phyloP scores from a whole-genome alignment of 768 basidiomycete genomes.

The Baorangia bicolor region DNA sequence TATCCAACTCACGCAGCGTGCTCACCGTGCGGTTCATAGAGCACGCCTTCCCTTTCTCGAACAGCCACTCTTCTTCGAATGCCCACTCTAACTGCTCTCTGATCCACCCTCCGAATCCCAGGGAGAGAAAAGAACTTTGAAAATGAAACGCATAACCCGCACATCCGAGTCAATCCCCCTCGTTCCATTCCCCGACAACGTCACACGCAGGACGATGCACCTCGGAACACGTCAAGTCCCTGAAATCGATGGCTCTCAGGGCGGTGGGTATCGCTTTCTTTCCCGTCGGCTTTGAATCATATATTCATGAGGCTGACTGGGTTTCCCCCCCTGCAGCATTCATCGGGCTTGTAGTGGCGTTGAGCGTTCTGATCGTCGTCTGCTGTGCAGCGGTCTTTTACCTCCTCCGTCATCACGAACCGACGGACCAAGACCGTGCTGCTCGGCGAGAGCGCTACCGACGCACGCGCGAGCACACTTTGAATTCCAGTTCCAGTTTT shows the following conservation, averaged over 20 bases:
- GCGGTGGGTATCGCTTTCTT: conserved; percentile 36
- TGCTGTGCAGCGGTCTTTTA: conserved; percentile 54
- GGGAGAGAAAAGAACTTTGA: not conserved
- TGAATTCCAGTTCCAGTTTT: conserved; percentile 12
- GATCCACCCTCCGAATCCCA: not conserved
- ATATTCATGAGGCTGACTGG: not conserved
- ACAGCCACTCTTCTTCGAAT: not conserved
- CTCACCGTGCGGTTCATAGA: not conserved
- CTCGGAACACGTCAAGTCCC: conserved; percentile 36
- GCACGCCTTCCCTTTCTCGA: not conserved
- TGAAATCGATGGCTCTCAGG: conserved; percentile 49
- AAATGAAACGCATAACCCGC: not conserved
- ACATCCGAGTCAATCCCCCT: not conserved
- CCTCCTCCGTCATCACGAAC: conserved; percentile 52
- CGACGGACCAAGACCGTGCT: conserved; percentile 40
- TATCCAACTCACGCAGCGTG: conserved; percentile 1
- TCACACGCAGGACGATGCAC: not conserved
- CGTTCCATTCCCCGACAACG: not conserved
- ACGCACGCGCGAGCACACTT: conserved; percentile 25
- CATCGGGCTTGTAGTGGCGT: conserved; percentile 56
- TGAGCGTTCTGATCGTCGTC: conserved; percentile 52
- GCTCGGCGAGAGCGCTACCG: conserved; percentile 33
- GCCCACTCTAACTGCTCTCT: not conserved
- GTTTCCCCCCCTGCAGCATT: conserved; percentile 42
- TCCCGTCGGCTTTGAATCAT: not conserved